A percentile compares a stretch with the other conserved stretches of the same genome.
Evolutionary conservation across 1,284 basidiomycete genomes (phyloP).

Genomic region (Puccinia polysora): DNA sequence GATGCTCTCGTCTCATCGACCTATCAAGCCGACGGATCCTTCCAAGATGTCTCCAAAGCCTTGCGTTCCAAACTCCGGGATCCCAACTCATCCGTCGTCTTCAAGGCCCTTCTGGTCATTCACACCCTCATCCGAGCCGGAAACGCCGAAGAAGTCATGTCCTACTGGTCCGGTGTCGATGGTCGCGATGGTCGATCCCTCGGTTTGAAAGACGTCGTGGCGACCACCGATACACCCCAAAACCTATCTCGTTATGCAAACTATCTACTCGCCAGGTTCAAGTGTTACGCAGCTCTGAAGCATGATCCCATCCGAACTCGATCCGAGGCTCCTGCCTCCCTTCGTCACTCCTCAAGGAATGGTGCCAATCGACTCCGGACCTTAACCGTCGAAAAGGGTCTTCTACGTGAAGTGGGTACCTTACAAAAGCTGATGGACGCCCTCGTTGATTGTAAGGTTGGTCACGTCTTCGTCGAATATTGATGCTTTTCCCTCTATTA

Average conservation of each 20-base stretch:
- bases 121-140: slow-evolving; percentile 94
- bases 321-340: slow-evolving; percentile 19
- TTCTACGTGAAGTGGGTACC: slow-evolving; percentile 82
- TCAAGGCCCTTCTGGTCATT: slow-evolving; percentile 90
- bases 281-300: slow-evolving; percentile 81
- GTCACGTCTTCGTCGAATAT: slow-evolving; percentile 39
- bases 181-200: slow-evolving; percentile 64
- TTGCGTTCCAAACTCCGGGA: slow-evolving; percentile 78
- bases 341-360: slow-evolving; percentile 46
- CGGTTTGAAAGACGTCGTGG: slow-evolving; percentile 41
- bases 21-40: slow-evolving; percentile 82
- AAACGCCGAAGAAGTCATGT: slow-evolving; percentile 81
- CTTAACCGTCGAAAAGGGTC: slow-evolving; percentile 91
- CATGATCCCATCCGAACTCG: slow-evolving; percentile 85
- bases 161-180: slow-evolving; percentile 72
- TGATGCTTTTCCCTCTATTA: slow-evolving; percentile 6
- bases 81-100: slow-evolving; percentile 84
- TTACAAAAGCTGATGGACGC: slow-evolving; percentile 85
- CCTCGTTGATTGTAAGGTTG: slow-evolving; percentile 77
- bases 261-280: slow-evolving; percentile 84
- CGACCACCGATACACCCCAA: slow-evolving; percentile 62
- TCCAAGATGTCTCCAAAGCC: slow-evolving; percentile 85
- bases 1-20: slow-evolving; percentile 85
- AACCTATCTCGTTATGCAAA: slow-evolving; percentile 80
- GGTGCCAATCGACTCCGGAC: slow-evolving; percentile 65